Percentiles rank a stretch among this genome's conserved stretches.
Evolutionary conservation across 2,329 filamentous ascomycete species (phyloP).

Genomic region (Didymella glomerata): DNA sequence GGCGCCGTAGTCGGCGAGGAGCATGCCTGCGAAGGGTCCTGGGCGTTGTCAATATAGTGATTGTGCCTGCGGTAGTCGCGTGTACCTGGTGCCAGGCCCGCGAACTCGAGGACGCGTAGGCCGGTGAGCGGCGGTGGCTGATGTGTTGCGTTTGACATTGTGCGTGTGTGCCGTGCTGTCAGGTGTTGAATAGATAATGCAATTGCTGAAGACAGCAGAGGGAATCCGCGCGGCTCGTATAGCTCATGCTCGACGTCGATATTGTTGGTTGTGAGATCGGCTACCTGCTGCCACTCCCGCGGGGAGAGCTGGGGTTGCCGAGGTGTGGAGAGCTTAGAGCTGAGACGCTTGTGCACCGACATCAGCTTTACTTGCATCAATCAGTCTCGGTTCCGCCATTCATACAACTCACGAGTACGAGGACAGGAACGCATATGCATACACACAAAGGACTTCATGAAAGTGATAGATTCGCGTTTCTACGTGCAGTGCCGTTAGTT

Average conservation of each 20-base stretch:
- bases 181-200: background rate
- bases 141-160: conserved; percentile 35
- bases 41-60: background rate
- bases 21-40: conserved; percentile 88
- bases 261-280: conserved; percentile 37
- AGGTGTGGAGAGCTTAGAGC: conserved; percentile 31
- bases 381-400: background rate
- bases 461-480: background rate
- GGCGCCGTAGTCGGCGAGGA: conserved; percentile 84
- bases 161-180: background rate
- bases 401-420: background rate
- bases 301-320: conserved; percentile 40
- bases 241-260: conserved; percentile 42
- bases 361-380: background rate
- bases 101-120: conserved; percentile 70
- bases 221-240: background rate
- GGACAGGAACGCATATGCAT: background rate
- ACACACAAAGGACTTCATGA: background rate
- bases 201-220: background rate
- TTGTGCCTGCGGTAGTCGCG: background rate
- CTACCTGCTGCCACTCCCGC: conserved; percentile 40
- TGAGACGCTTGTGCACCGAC: background rate
- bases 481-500: background rate
- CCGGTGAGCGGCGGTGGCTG: conserved; percentile 62
- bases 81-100: conserved; percentile 66